Evolutionary conservation across 768 basidiomycete genomes (phyloP).

Genomic region (Trametes cubensis): DNA sequence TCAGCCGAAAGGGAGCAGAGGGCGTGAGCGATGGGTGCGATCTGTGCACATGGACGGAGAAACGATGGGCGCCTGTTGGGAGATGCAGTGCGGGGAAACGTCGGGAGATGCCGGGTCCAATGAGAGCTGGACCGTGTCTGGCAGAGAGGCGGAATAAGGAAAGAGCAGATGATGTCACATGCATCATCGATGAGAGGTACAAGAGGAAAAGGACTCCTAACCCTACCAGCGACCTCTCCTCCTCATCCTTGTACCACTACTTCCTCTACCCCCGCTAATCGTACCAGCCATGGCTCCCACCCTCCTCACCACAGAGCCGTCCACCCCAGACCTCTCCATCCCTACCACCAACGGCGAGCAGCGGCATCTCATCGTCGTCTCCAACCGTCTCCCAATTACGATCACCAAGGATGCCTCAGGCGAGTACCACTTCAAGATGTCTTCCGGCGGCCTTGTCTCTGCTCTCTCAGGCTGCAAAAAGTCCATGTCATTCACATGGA

Average conservation of each 20-base stretch:
- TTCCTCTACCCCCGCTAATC: background rate
- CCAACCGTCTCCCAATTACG: constrained; percentile 93
- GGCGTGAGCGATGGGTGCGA: constrained; percentile 1
- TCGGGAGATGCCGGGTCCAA: constrained; percentile 18
- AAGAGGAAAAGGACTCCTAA: constrained; percentile 22
- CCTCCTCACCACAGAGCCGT: constrained; percentile 13
- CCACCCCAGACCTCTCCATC: constrained; percentile 22
- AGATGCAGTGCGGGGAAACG: constrained; percentile 19
- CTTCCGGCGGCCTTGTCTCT: constrained; percentile 95
- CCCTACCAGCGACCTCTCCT: constrained; percentile 1
- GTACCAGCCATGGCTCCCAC: constrained; percentile 14
- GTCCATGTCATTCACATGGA: constrained; percentile 97
- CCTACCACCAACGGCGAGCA: constrained; percentile 40
- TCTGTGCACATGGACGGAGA: constrained; percentile 1
- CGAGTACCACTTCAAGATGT: constrained; percentile 99
- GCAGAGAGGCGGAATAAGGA: background rate
- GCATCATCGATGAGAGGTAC: constrained; percentile 27
- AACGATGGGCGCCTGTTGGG: background rate
- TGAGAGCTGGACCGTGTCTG: constrained; percentile 9
- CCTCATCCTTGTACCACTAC: background rate
- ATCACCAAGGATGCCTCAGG: constrained; percentile 91
- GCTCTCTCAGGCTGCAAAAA: constrained; percentile 98
- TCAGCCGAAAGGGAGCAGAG: constrained; percentile 9
- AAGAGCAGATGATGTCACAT: constrained; percentile 25
- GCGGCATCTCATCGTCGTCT: constrained; percentile 89